These are phyloP conservation scores for Termitomyces heimii DNA, from an alignment of 768 basidiomycete genomes.

Conservation along the genomic window DNA sequence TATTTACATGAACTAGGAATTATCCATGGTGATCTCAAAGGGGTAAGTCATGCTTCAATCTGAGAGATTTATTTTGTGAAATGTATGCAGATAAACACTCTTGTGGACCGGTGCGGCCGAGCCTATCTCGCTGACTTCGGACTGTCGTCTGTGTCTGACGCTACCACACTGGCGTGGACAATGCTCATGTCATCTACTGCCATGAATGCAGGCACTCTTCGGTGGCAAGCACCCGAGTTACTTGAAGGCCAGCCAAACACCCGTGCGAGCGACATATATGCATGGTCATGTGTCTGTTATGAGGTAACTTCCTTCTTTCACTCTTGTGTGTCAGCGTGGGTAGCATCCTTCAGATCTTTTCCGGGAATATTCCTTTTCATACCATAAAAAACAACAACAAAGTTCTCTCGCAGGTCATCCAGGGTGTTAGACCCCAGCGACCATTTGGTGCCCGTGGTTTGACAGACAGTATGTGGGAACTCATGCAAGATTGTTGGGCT, in stretches of 20 bases:
- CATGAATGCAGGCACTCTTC: constrained; percentile 12
- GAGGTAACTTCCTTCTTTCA: constrained; percentile 12
- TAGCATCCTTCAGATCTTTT: not conserved
- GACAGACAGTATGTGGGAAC: not conserved
- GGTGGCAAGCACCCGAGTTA: constrained; percentile 24
- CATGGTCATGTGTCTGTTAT: constrained; percentile 21
- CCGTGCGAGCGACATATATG: constrained; percentile 20
- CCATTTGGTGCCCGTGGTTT: not conserved
- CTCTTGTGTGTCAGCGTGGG: not conserved
- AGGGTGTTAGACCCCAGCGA: not conserved
- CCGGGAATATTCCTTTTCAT: not conserved
- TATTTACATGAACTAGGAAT: not conserved
- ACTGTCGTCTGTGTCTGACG: constrained; percentile 16
- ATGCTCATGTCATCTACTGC: constrained; percentile 1
- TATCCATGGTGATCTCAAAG: not conserved
- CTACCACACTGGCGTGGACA: constrained; percentile 8
- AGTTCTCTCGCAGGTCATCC: not conserved
- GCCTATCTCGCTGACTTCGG: constrained; percentile 24
- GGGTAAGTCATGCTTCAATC: not conserved
- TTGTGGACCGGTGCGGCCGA: constrained; percentile 14
- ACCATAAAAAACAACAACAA: not conserved
- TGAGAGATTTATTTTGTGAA: not conserved
- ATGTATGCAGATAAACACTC: constrained; percentile 17
- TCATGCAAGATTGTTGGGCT: not conserved
- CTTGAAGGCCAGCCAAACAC: constrained; percentile 4